Evolutionary conservation across 331 rosid genomes (phyloP), one percentile per base, ranked within the genome.

Genomic region (Rhamnella rubrinervis): DNA sequence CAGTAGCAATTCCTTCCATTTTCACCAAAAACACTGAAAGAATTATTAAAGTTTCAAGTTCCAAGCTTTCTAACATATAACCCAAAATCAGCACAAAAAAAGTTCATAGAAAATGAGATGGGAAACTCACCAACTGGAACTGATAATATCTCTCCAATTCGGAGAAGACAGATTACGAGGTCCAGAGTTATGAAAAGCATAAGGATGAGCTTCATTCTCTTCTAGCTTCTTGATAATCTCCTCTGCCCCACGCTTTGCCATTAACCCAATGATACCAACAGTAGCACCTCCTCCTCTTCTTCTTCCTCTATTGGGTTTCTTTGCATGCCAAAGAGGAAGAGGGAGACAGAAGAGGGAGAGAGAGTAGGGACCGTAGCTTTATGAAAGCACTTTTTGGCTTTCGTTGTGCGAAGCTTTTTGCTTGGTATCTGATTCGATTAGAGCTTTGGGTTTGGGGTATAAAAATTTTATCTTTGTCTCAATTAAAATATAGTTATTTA

Each of bases 181-280:
- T 16, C 98, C 97, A 68, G 97, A 93, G 23, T 91, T 96, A 73
- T 91, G 95, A 71, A 93, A 93, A 0, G 98, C 92, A 61, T 88
- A 83, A 0, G 98, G 98, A 63, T 93, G 96, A 71, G 85, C 73
- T 61, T 23, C 82, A 59, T 59, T 77, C 56, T 46, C 81, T 4
- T 39, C 67, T n/a, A 60, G 74, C 41, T 59, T 70, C 61, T 37
- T 73, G 23, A 50, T 18, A 10, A 20, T 21, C 52, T 75, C 75
- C 67, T 59, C 74, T 7, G 25, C 13, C 4, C 14, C 70, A 37
- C 66, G 21, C 47, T 77, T 77, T 16, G 81, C 88, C 87, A 88
- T 85, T 52, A 73, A 71, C 67, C 56, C 59, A 41, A 63, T 67
- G 16, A 8, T 70, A 59, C 78, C 60, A 8, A 59, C 65, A 18